Evolutionary conservation across 225 moss, liverwort and hornwort genomes (phyloP).

Genomic region (Sphagnum contortum): DNA sequence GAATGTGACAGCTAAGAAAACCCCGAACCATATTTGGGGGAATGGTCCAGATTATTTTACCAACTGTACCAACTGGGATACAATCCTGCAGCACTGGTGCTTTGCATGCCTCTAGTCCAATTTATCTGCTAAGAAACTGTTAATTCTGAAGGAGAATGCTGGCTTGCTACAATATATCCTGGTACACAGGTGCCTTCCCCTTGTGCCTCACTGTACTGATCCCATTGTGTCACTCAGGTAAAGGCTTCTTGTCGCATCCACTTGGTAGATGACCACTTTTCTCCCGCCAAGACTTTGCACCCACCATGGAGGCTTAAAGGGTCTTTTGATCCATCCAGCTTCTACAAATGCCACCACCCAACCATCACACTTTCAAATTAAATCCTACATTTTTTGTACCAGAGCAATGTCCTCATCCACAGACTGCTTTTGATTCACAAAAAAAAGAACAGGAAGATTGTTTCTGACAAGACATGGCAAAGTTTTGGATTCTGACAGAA

Average conservation of each 20-base stretch:
- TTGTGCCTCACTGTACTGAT: no score
- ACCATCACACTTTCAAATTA: neutral
- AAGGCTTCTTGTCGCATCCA: slow-evolving; percentile 4
- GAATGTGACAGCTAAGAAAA: no score
- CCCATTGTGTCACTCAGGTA: neutral
- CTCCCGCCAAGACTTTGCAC: slow-evolving; percentile 1
- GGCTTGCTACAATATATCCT: no score
- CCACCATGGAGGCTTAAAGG: neutral
- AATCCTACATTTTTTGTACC: neutral
- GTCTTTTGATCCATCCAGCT: slow-evolving; percentile 39
- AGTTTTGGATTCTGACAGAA: neutral
- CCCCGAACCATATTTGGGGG: no score
- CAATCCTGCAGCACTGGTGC: no score
- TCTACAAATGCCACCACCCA: slow-evolving; percentile 25
- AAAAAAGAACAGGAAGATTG: neutral
- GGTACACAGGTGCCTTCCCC: no score
- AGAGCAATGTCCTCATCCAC: no score
- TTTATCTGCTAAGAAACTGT: no score
- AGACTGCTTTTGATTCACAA: neutral
- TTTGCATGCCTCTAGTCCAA: no score
- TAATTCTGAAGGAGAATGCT: no score
- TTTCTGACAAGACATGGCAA: neutral
- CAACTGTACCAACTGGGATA: no score
- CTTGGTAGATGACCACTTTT: slow-evolving; percentile 7
- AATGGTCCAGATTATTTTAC: no score